Evolutionary conservation across 768 basidiomycete genomes (phyloP).

Genomic region (Boletus sensibilis): DNA sequence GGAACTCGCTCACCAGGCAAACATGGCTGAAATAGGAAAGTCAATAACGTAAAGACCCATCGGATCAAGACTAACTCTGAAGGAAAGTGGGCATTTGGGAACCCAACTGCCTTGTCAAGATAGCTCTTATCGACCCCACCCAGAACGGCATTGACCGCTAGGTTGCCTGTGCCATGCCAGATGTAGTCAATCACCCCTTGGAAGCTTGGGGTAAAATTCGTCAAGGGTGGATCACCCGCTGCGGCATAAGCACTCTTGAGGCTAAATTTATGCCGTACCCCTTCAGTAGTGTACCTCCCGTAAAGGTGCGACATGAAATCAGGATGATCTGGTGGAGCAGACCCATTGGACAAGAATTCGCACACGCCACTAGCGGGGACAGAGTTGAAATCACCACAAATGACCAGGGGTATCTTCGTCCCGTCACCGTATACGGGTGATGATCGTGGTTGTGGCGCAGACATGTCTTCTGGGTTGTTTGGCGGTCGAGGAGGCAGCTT

Average conservation of each 20-base stretch:
- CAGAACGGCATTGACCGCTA: conserved; percentile 80
- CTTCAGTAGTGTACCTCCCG: conserved; percentile 89
- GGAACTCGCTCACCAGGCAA: conserved; percentile 70
- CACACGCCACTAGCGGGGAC: conserved; percentile 84
- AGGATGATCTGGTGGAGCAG: conserved; percentile 67
- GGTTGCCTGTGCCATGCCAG: conserved; percentile 77
- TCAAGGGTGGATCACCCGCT: conserved; percentile 63
- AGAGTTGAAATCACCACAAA: conserved; percentile 97
- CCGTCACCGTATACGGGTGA: conserved; percentile 79
- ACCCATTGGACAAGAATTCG: conserved; percentile 81
- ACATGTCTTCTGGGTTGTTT: conserved; percentile 27
- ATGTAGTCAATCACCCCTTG: conserved; percentile 89
- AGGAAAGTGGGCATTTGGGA: conserved; percentile 95
- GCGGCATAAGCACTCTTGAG: conserved; percentile 83
- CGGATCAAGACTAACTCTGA: conserved; percentile 75
- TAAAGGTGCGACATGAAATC: conserved; percentile 94
- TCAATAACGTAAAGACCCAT: background rate
- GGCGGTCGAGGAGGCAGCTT: conserved; percentile 70
- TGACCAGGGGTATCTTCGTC: conserved; percentile 83
- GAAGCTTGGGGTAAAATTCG: conserved; percentile 89
- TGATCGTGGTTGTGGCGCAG: conserved; percentile 38
- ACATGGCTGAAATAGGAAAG: conserved; percentile 55
- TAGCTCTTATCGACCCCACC: conserved; percentile 85
- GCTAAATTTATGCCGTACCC: conserved; percentile 73
- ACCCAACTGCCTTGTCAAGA: conserved; percentile 88